Percentiles rank a stretch among this genome's conserved stretches.
phyloP scores from a whole-genome alignment of 805 yeast species.

The Zygoascus ofunaensis region DNA sequence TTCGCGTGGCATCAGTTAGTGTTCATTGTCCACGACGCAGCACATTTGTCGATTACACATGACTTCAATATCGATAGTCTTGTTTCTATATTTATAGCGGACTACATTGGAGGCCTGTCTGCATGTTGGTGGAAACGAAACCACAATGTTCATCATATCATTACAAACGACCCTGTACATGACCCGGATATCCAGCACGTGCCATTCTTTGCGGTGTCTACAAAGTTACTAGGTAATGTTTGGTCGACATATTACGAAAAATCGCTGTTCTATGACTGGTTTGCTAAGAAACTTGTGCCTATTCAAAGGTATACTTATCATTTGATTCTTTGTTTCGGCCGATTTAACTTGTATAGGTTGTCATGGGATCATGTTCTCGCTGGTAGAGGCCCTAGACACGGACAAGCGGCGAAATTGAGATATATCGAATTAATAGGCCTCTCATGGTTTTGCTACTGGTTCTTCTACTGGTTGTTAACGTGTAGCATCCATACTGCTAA shows the following conservation, averaged over 20 bases:
- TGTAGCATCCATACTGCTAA: constrained; percentile 44
- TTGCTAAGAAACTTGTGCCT: constrained; percentile 51
- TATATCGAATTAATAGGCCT: constrained; percentile 69
- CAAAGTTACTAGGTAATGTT: constrained; percentile 55
- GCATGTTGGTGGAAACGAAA: constrained; percentile 93
- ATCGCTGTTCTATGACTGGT: constrained; percentile 54
- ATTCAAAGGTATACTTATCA: constrained; percentile 65
- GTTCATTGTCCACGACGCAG: constrained; percentile 85
- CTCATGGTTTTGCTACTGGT: constrained; percentile 69
- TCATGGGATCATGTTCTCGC: constrained; percentile 67
- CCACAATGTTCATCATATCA: constrained; percentile 86
- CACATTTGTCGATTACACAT: constrained; percentile 77
- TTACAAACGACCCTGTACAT: constrained; percentile 88
- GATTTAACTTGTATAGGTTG: constrained; percentile 74
- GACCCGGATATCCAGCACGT: constrained; percentile 92
- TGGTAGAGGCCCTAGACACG: constrained; percentile 74
- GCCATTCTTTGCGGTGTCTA: constrained; percentile 82
- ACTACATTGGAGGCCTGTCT: constrained; percentile 79
- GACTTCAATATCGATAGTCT: constrained; percentile 66
- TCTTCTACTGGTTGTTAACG: constrained; percentile 53
- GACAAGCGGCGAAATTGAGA: constrained; percentile 80
- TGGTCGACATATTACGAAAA: constrained; percentile 76
- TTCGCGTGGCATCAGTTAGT: constrained; percentile 84
- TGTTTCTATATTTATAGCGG: constrained; percentile 64
- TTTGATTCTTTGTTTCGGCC: constrained; percentile 70